Evolutionary conservation across 2,329 filamentous ascomycete species (phyloP).

Genomic region (Pezicula rhizophila): DNA sequence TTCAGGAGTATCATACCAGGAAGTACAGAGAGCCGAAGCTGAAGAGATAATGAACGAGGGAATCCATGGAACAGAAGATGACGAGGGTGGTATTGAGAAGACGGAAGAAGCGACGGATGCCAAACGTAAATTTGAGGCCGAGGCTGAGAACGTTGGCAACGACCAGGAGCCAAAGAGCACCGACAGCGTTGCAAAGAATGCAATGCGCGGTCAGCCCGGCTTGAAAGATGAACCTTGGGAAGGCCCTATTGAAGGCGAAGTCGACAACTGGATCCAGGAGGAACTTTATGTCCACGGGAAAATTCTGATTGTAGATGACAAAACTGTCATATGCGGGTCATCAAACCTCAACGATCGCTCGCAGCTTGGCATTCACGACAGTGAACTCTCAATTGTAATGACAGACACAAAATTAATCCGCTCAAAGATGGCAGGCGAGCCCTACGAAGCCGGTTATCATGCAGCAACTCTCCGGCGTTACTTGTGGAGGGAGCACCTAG

Average conservation of each 20-base stretch:
- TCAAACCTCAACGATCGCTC: conserved; percentile 90
- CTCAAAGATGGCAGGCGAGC: conserved; percentile 71
- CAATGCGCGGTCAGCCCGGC: conserved; percentile 66
- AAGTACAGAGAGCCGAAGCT: conserved; percentile 81
- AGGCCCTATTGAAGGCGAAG: conserved; percentile 65
- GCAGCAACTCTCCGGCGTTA: conserved; percentile 75
- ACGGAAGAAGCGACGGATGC: conserved; percentile 38
- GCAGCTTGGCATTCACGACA: conserved; percentile 84
- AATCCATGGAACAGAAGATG: conserved; percentile 52
- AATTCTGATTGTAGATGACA: conserved; percentile 82
- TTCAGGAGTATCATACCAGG: conserved; percentile 77
- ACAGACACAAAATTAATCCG: conserved; percentile 69
- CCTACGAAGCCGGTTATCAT: conserved; percentile 73
- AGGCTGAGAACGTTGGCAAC: conserved; percentile 28
- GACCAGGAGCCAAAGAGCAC: conserved; percentile 18
- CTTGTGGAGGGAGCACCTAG: conserved; percentile 87
- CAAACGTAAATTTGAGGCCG: conserved; percentile 47
- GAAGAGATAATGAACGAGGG: conserved; percentile 79
- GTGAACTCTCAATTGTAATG: conserved; percentile 84
- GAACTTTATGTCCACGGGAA: conserved; percentile 95
- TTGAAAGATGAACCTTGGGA: conserved; percentile 71
- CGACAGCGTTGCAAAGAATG: conserved; percentile 64
- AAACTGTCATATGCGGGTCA: conserved; percentile 75
- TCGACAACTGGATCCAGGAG: conserved; percentile 87
- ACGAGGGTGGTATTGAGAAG: conserved; percentile 33